These are phyloP conservation scores for Raddia guianensis DNA, from an alignment of 176 grass and related monocot species.

Conservation along the genomic window DNA sequence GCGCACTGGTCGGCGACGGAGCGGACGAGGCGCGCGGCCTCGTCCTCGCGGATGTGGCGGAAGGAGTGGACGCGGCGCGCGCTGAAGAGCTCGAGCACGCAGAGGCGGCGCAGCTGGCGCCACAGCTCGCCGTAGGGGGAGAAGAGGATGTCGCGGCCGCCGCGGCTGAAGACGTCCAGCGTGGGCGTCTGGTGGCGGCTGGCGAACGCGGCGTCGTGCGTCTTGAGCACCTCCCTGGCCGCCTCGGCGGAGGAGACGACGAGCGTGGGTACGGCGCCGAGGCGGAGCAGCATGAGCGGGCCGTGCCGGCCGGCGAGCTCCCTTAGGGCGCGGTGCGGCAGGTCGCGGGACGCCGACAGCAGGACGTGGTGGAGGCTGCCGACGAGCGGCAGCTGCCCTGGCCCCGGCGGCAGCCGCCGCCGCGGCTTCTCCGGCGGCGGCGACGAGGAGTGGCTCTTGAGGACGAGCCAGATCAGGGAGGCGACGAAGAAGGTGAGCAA, in stretches of 20 bases:
- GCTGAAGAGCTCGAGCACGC: constrained; percentile 45
- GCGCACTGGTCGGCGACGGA: constrained; percentile 1
- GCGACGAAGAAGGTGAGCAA: too few species aligned
- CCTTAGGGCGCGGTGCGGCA: not conserved
- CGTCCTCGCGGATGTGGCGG: constrained; percentile 29
- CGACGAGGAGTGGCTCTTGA: too few species aligned
- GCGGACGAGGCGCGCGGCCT: constrained; percentile 23
- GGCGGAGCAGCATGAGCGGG: constrained; percentile 19
- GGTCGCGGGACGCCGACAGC: not conserved
- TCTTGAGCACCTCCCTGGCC: constrained; percentile 26
- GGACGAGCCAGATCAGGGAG: too few species aligned
- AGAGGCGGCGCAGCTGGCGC: constrained; percentile 1
- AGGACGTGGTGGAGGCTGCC: constrained; percentile 21
- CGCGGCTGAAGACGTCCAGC: not conserved
- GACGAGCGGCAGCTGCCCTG: constrained; percentile 12
- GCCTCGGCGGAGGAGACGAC: not conserved
- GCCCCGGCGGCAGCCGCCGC: too few species aligned
- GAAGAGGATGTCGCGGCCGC: not conserved
- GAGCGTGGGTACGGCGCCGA: constrained; percentile 1
- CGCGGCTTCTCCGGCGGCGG: too few species aligned
- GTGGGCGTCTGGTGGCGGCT: not conserved
- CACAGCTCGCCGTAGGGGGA: constrained; percentile 24
- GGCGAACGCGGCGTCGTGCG: constrained; percentile 25
- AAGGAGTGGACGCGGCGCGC: constrained; percentile 38
- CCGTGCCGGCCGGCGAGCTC: not conserved